A percentile compares a stretch with the other conserved stretches of the same genome.
These are phyloP conservation scores for Antrodiella citrinella DNA, from an alignment of 768 basidiomycete genomes.

Conservation along the genomic window DNA sequence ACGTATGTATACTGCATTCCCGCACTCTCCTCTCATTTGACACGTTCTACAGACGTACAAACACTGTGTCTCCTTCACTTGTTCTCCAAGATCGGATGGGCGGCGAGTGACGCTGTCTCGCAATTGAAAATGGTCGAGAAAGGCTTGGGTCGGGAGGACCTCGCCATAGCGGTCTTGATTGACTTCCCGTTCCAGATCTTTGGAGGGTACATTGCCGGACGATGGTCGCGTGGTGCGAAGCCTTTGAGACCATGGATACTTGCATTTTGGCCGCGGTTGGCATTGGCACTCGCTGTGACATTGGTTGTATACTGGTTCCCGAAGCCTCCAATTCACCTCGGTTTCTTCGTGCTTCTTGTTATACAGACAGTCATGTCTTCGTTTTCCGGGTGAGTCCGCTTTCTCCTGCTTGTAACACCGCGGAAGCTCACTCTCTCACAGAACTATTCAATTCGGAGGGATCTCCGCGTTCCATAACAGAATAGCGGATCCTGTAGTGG, in stretches of 20 bases:
- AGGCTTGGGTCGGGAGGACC: constrained; percentile 89
- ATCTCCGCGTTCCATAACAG: constrained; percentile 98
- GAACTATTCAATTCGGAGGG: constrained; percentile 98
- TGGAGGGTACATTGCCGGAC: constrained; percentile 90
- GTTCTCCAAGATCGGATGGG: constrained; percentile 90
- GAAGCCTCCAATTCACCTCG: constrained; percentile 55
- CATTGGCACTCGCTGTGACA: constrained; percentile 63
- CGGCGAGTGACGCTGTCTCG: constrained; percentile 87
- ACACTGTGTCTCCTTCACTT: constrained; percentile 79
- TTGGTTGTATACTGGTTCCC: constrained; percentile 84
- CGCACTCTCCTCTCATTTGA: neutral
- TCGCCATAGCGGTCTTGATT: constrained; percentile 90
- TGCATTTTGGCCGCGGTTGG: constrained; percentile 85
- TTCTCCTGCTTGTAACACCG: neutral
- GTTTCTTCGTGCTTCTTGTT: constrained; percentile 78
- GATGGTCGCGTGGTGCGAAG: constrained; percentile 77
- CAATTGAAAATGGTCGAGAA: constrained; percentile 95
- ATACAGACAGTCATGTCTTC: constrained; percentile 75
- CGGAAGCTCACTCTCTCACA: constrained; percentile 20
- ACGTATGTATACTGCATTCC: constrained; percentile 44
- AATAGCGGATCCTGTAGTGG: constrained; percentile 92
- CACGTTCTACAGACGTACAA: constrained; percentile 74
- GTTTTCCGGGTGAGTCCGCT: constrained; percentile 65
- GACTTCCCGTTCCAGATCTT: constrained; percentile 97
- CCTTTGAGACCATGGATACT: constrained; percentile 83